These are phyloP conservation scores for Mortierella polycephala DNA, from an alignment of 371 early-diverging fungal species.

Conservation along the genomic window DNA sequence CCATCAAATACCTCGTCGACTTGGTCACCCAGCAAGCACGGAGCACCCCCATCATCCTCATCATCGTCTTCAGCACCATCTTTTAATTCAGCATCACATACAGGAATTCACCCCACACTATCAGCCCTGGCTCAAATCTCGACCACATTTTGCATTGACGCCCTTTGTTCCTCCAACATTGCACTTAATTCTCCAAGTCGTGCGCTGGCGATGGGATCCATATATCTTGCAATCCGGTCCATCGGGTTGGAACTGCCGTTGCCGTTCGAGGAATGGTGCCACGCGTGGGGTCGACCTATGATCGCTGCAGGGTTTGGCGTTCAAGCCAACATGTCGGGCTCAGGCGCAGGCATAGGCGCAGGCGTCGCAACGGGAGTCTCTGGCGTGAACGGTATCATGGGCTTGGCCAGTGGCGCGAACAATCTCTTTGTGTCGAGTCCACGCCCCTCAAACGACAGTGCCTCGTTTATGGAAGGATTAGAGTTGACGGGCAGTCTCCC, in stretches of 20 bases:
- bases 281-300: slow-evolving; percentile 47
- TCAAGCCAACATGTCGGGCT: slow-evolving; percentile 1
- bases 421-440: slow-evolving; percentile 45
- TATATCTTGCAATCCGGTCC: slow-evolving; percentile 46
- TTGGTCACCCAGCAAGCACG: slow-evolving; percentile 30
- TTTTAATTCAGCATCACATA: slow-evolving; percentile 15
- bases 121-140: slow-evolving; percentile 50
- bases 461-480: slow-evolving; percentile 29
- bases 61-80: slow-evolving; percentile 19
- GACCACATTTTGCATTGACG: slow-evolving; percentile 51
- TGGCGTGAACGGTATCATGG: slow-evolving; percentile 40
- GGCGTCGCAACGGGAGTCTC: slow-evolving; percentile 17
- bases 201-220: slow-evolving; percentile 48
- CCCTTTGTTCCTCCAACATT: slow-evolving; percentile 44
- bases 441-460: slow-evolving; percentile 24
- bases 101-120: slow-evolving; percentile 47
- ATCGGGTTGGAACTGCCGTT: slow-evolving; percentile 42
- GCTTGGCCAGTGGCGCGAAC: slow-evolving; percentile 31
- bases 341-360: slow-evolving; percentile 6
- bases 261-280: slow-evolving; percentile 52
- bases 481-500: slow-evolving; percentile 14
- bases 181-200: slow-evolving; percentile 45
- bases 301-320: slow-evolving; percentile 42
- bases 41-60: slow-evolving; percentile 29
- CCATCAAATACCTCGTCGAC: slow-evolving; percentile 2